Evolutionary conservation across 352 stramenopile genomes (phyloP).

Genomic region (Globisporangium recalcitrans): DNA sequence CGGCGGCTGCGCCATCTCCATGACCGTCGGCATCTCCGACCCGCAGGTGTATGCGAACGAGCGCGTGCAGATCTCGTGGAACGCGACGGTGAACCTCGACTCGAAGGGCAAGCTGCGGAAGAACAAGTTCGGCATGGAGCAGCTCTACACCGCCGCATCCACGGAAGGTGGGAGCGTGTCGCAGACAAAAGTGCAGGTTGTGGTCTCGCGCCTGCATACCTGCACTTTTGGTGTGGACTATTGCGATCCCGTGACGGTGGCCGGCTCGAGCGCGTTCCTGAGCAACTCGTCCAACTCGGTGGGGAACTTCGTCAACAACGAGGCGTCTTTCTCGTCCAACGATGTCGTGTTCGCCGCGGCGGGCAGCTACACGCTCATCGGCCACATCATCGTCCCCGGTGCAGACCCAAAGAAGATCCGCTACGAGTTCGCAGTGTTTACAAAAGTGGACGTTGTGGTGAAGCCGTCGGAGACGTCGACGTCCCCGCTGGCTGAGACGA

Average conservation of each 20-base stretch:
- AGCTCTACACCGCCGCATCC: slow-evolving; percentile 27
- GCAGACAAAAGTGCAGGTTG: slow-evolving; percentile 44
- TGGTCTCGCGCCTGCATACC: slow-evolving; percentile 48
- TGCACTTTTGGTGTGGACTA: slow-evolving; percentile 34
- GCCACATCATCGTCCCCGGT: slow-evolving; percentile 59
- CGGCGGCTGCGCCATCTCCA: slow-evolving; percentile 42
- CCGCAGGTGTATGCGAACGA: slow-evolving; percentile 51
- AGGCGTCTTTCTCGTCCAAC: slow-evolving; percentile 45
- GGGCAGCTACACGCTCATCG: slow-evolving; percentile 50
- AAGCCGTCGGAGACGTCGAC: slow-evolving; percentile 25
- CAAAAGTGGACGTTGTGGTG: slow-evolving; percentile 33
- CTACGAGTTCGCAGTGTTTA: slow-evolving; percentile 66
- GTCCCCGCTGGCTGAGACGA: slow-evolving; percentile 18
- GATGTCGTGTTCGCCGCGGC: slow-evolving; percentile 45
- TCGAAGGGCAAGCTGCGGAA: slow-evolving; percentile 24
- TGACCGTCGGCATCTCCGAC: slow-evolving; percentile 41
- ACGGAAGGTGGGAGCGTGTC: slow-evolving; percentile 40
- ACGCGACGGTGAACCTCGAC: slow-evolving; percentile 41
- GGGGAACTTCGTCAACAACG: slow-evolving; percentile 47
- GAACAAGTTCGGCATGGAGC: slow-evolving; percentile 44
- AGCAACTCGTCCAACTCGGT: slow-evolving; percentile 46
- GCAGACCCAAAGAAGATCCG: slow-evolving; percentile 31
- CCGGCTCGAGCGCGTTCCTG: slow-evolving; percentile 32
- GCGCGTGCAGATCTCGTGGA: slow-evolving; percentile 60
- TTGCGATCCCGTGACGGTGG: slow-evolving; percentile 52